A percentile compares a stretch with the other conserved stretches of the same genome.
Evolutionary conservation across 345 rosid genomes (phyloP).

Genomic region (Crucihimalaya himalaica): DNA sequence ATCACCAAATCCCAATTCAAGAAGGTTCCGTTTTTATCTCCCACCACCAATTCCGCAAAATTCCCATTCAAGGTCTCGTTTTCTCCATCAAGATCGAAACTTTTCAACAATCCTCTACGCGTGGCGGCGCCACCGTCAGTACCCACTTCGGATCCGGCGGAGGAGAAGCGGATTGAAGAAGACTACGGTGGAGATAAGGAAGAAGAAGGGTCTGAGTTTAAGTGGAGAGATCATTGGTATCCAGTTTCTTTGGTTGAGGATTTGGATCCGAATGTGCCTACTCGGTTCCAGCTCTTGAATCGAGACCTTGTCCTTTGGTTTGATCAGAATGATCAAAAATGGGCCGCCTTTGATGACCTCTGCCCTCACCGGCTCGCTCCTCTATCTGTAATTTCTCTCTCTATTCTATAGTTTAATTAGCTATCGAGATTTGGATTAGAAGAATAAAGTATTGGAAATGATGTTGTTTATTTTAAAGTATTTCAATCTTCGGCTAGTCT

Average conservation of each 20-base stretch:
- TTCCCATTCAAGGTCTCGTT: neutral
- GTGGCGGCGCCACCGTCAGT: constrained; percentile 67
- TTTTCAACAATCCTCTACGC: constrained; percentile 37
- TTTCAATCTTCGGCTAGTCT: neutral
- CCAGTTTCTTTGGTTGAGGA: constrained; percentile 89
- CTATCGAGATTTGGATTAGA: constrained; percentile 5
- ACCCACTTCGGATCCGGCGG: constrained; percentile 45
- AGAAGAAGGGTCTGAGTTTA: constrained; percentile 59
- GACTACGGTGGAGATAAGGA: constrained; percentile 48
- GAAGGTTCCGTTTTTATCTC: constrained; percentile 36
- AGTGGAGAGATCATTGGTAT: constrained; percentile 99
- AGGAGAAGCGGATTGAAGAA: constrained; percentile 46
- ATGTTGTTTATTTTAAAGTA: constrained; percentile 21
- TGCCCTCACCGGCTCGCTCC: constrained; percentile 99
- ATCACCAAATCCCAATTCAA: constrained; percentile 30
- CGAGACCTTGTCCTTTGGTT: constrained; percentile 94
- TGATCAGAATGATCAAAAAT: constrained; percentile 57
- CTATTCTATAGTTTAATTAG: neutral
- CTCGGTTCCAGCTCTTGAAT: constrained; percentile 94
- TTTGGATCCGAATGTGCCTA: constrained; percentile 72
- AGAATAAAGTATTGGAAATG: constrained; percentile 10
- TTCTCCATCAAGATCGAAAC: constrained; percentile 18
- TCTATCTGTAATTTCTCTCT: constrained; percentile 60
- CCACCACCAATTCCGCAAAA: constrained; percentile 13
- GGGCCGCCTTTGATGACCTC: constrained; percentile 93